Evolutionary conservation across 2,329 filamentous ascomycete genomes (phyloP).

Genomic region (Acrodontium crateriforme): DNA sequence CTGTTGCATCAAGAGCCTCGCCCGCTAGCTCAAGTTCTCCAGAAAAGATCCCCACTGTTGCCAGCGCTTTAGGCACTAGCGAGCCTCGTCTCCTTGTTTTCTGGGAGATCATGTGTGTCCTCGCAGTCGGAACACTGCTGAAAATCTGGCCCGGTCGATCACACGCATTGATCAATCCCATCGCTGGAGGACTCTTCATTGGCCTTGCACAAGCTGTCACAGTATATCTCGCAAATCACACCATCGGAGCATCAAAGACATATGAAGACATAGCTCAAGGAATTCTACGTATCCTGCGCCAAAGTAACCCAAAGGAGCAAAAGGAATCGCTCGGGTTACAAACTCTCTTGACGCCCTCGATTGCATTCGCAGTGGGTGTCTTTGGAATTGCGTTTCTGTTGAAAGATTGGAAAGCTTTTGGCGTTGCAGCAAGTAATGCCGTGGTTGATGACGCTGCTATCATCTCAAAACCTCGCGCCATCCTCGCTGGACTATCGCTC

Average conservation of each 20-base stretch:
- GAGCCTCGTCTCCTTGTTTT: background rate
- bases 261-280: slow-evolving; percentile 4
- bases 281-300: background rate
- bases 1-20: no score
- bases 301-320: background rate
- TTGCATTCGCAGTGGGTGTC: slow-evolving; percentile 41
- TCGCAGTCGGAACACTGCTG: background rate
- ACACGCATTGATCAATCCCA: background rate
- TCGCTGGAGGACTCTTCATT: slow-evolving; percentile 42
- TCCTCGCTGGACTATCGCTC: slow-evolving; percentile 43
- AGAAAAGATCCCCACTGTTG: slow-evolving; percentile 1
- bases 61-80: background rate
- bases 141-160: background rate
- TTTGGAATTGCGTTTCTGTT: background rate
- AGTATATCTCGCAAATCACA: slow-evolving; percentile 36
- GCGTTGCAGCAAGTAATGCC: background rate
- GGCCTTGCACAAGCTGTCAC: slow-evolving; percentile 45
- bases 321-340: slow-evolving; percentile 11
- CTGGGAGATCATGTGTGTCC: slow-evolving; percentile 1
- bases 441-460: background rate
- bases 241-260: slow-evolving; percentile 46
- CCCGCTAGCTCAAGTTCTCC: background rate
- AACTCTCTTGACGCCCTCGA: slow-evolving; percentile 27
- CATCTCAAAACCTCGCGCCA: slow-evolving; percentile 22
- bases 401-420: background rate